phyloP scores from a whole-genome alignment of 2,329 filamentous ascomycete species.

The Aspergillus udagawae region DNA sequence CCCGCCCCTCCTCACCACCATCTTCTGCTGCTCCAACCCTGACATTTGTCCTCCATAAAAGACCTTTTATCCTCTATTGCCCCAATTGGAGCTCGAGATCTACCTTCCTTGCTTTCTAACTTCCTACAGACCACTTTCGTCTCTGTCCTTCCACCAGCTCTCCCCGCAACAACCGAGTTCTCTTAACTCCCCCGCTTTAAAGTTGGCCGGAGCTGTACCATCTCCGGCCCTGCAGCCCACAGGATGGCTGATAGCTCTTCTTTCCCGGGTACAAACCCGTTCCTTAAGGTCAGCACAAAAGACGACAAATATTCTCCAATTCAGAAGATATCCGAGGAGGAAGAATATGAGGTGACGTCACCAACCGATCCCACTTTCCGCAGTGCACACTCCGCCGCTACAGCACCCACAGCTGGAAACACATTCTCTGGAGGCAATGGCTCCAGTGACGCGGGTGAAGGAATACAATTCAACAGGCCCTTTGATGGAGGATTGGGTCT shows the following conservation, averaged over 20 bases:
- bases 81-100: not conserved
- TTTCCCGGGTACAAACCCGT: slow-evolving; percentile 80
- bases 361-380: slow-evolving; percentile 64
- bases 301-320: slow-evolving; percentile 48
- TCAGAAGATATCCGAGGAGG: slow-evolving; percentile 72
- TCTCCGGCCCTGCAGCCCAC: slow-evolving; percentile 24
- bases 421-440: slow-evolving; percentile 41
- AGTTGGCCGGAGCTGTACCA: slow-evolving; percentile 24
- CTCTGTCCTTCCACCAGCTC: slow-evolving; percentile 51
- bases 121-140: slow-evolving; percentile 64
- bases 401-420: slow-evolving; percentile 27
- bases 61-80: not conserved
- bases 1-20: slow-evolving; percentile 9
- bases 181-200: slow-evolving; percentile 29
- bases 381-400: slow-evolving; percentile 29
- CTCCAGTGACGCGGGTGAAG: slow-evolving; percentile 18
- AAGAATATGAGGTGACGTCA: slow-evolving; percentile 75
- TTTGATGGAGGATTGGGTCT: slow-evolving; percentile 25
- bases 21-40: not conserved
- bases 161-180: slow-evolving; percentile 58
- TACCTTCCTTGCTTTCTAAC: slow-evolving; percentile 50
- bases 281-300: slow-evolving; percentile 74
- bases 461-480: slow-evolving; percentile 31
- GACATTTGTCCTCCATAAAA: not conserved
- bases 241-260: slow-evolving; percentile 64